phyloP scores from a whole-genome alignment of 192 early-diverging fungal genomes.

The Dissophora ornata region DNA sequence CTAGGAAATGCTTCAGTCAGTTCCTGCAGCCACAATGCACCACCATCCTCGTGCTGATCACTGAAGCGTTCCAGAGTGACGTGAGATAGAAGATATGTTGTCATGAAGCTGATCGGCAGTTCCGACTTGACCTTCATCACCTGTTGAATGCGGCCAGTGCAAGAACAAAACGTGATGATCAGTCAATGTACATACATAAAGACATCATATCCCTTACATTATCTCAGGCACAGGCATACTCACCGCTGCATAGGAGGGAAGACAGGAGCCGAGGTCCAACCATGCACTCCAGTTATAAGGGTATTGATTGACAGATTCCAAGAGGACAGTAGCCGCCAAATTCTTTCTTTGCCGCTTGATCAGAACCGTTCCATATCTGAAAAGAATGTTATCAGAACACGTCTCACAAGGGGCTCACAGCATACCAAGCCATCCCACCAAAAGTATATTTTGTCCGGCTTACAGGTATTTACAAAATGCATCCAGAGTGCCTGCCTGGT shows the following conservation, averaged over 20 bases:
- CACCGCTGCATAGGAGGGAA: slow-evolving; percentile 58
- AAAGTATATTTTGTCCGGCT: slow-evolving; percentile 31
- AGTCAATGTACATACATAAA: no score
- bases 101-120: slow-evolving; percentile 57
- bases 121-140: slow-evolving; percentile 10
- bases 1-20: slow-evolving; percentile 65
- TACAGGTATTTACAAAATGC: slow-evolving; percentile 78
- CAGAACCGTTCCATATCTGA: slow-evolving; percentile 67
- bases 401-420: no score
- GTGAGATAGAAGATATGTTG: slow-evolving; percentile 64
- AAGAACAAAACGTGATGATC: no score
- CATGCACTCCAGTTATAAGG: slow-evolving; percentile 95
- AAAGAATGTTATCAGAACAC: no score
- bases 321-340: slow-evolving; percentile 64
- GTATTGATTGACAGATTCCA: slow-evolving; percentile 75
- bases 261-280: slow-evolving; percentile 74
- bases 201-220: no score
- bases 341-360: slow-evolving; percentile 51
- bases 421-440: no score
- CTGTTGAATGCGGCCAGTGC: slow-evolving; percentile 13
- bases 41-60: slow-evolving; percentile 45
- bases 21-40: slow-evolving; percentile 41
- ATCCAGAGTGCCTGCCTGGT: slow-evolving; percentile 64
- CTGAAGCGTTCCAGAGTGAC: slow-evolving; percentile 60
- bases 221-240: neutral